Percentiles rank a stretch among this genome's conserved stretches.
These are phyloP conservation scores for Pseudocercospora fuligena DNA, from an alignment of 2,329 filamentous ascomycete species.

Conservation along the genomic window DNA sequence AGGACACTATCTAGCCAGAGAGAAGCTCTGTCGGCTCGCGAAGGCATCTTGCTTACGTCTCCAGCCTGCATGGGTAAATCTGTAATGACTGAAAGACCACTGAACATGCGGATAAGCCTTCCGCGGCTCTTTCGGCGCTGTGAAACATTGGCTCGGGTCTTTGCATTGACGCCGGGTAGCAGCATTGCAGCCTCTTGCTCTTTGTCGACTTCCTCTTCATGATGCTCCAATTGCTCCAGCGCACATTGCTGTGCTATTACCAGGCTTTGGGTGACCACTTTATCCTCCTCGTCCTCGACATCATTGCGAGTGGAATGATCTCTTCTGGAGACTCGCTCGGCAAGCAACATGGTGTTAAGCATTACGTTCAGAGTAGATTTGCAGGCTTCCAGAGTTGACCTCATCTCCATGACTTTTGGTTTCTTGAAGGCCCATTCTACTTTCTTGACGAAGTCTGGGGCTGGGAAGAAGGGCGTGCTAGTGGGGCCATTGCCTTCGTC, in stretches of 20 bases:
- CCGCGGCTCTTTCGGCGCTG: constrained; percentile 7
- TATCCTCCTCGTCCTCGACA: constrained; percentile 9
- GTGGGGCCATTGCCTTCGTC: background rate
- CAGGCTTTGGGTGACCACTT: constrained; percentile 14
- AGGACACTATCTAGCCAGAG: constrained; percentile 11
- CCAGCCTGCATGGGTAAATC: background rate
- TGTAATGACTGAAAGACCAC: constrained; percentile 14
- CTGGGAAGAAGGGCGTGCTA: background rate
- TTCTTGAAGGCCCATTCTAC: constrained; percentile 20
- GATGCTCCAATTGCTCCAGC: constrained; percentile 15
- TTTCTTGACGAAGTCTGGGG: constrained; percentile 6
- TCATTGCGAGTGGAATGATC: background rate
- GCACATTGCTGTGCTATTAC: constrained; percentile 19
- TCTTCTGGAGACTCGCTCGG: constrained; percentile 8
- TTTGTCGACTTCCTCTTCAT: constrained; percentile 18
- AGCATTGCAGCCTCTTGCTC: constrained; percentile 5
- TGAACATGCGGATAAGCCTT: constrained; percentile 16
- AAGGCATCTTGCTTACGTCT: background rate
- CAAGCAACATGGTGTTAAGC: constrained; percentile 16
- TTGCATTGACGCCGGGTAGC: constrained; percentile 8
- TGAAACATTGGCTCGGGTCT: constrained; percentile 4
- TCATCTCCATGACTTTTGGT: constrained; percentile 11
- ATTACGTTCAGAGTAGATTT: constrained; percentile 17
- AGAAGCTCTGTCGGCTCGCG: constrained; percentile 4
- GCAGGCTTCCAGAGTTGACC: constrained; percentile 16